Evolutionary conservation across 176 grass and related monocot species (phyloP).

Genomic region (Aegilops speltoides): DNA sequence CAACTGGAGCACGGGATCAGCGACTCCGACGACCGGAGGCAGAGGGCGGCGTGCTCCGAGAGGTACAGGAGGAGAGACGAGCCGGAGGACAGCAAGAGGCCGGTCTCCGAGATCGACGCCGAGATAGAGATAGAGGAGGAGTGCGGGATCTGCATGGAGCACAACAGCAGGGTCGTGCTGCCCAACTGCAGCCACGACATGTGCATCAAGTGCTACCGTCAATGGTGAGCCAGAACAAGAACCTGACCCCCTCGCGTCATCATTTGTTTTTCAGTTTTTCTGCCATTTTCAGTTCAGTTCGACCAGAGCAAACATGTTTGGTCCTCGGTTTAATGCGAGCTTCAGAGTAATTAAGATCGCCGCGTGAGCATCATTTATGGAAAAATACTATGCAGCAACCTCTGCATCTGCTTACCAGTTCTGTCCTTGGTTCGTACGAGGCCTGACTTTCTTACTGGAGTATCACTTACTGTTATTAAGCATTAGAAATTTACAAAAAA

Average conservation of each 20-base stretch:
- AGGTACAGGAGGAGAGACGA: slow-evolving; percentile 65
- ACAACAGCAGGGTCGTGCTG: slow-evolving; percentile 78
- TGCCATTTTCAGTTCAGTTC: too few species aligned
- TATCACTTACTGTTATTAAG: background rate
- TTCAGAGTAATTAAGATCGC: background rate
- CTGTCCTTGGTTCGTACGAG: background rate
- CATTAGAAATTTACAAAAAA: background rate
- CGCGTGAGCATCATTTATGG: slow-evolving; percentile 1
- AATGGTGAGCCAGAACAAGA: slow-evolving; percentile 47
- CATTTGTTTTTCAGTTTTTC: too few species aligned
- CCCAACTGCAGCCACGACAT: slow-evolving; percentile 86
- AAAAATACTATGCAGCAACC: background rate
- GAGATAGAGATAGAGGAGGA: slow-evolving; percentile 81
- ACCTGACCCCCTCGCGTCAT: background rate
- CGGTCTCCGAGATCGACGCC: slow-evolving; percentile 58
- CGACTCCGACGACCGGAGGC: slow-evolving; percentile 72
- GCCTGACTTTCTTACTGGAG: background rate
- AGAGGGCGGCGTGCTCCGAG: slow-evolving; percentile 57
- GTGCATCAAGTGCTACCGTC: slow-evolving; percentile 84
- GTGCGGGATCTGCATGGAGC: slow-evolving; percentile 97
- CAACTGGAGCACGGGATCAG: slow-evolving; percentile 82
- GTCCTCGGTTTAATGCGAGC: background rate
- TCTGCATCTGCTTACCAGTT: background rate
- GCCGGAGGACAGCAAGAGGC: slow-evolving; percentile 37
- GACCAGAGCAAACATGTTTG: background rate